Conservation (phyloP, 2,329 filamentous ascomycete genomes). For the Fusarium scirpi region DNA sequence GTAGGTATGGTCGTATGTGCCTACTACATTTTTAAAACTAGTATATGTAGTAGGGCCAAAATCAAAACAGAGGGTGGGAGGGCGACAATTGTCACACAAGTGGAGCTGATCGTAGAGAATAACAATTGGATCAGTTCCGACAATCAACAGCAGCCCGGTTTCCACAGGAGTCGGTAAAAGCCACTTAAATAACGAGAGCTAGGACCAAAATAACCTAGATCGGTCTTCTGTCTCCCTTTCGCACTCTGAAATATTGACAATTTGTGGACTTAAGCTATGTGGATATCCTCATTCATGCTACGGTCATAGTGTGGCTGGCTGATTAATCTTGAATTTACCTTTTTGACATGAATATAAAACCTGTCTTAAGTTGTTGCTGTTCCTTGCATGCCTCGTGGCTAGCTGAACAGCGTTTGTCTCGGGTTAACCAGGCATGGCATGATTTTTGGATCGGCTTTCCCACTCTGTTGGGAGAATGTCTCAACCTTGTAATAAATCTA, state of each 20-base stretch:
- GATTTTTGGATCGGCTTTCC: not conserved
- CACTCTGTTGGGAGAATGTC: not conserved
- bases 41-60: accelerated
- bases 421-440: not conserved
- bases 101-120: not conserved
- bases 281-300: not conserved
- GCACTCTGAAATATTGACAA: not conserved
- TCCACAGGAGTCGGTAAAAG: accelerated
- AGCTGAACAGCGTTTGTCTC: not conserved
- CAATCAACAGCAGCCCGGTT: not conserved
- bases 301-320: not conserved
- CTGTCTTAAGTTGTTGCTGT: not conserved
- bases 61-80: accelerated
- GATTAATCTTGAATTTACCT: not conserved
- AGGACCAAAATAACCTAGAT: no score
- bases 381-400: not conserved
- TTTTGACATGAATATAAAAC: not conserved
- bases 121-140: not conserved
- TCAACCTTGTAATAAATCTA: not conserved
- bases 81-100: not conserved
- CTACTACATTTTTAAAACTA: accelerated
- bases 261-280: not conserved
- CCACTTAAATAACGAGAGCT: accelerated
- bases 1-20: not conserved
- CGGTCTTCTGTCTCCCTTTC: not conserved